Evolutionary conservation across 2,329 filamentous ascomycete species (phyloP).

Genomic region (Simplicillium sp.): DNA sequence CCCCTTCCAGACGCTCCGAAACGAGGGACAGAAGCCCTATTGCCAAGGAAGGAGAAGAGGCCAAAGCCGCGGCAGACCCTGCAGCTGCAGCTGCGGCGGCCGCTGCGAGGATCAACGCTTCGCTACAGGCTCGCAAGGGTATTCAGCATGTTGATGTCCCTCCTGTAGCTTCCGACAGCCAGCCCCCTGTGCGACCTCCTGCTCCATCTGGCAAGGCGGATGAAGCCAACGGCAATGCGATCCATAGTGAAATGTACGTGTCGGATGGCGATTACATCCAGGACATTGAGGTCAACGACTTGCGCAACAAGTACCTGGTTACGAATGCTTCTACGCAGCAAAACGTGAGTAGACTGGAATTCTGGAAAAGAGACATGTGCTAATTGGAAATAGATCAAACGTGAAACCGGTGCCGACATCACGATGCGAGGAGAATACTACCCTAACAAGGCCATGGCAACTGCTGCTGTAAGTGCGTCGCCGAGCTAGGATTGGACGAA

Average conservation of each 20-base stretch:
- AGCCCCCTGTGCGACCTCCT: slow-evolving; percentile 28
- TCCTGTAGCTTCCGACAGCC: slow-evolving; percentile 56
- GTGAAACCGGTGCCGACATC: slow-evolving; percentile 64
- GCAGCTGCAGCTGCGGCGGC: slow-evolving; percentile 78
- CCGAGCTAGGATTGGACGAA: neutral
- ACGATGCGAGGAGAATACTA: slow-evolving; percentile 95
- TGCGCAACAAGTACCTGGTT: slow-evolving; percentile 92
- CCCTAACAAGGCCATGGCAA: slow-evolving; percentile 96
- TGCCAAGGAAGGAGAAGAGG: slow-evolving; percentile 32
- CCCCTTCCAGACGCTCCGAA: slow-evolving; percentile 58
- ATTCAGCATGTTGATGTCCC: slow-evolving; percentile 87
- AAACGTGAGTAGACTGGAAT: slow-evolving; percentile 74
- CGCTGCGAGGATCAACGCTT: slow-evolving; percentile 78
- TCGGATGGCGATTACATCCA: slow-evolving; percentile 97
- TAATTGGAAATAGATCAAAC: slow-evolving; percentile 61
- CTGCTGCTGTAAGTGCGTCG: slow-evolving; percentile 62
- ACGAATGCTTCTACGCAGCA: slow-evolving; percentile 97
- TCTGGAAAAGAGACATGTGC: neutral
- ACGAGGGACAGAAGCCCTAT: slow-evolving; percentile 76
- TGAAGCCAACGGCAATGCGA: slow-evolving; percentile 25
- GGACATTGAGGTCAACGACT: slow-evolving; percentile 97
- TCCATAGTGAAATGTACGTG: slow-evolving; percentile 86
- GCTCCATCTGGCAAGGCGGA: slow-evolving; percentile 13
- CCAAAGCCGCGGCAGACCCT: slow-evolving; percentile 52
- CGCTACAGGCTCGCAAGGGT: slow-evolving; percentile 76